A percentile compares a stretch with the other conserved stretches of the same genome.
phyloP scores from a whole-genome alignment of 2,329 filamentous ascomycete species.

The Penicillium brasilianum region DNA sequence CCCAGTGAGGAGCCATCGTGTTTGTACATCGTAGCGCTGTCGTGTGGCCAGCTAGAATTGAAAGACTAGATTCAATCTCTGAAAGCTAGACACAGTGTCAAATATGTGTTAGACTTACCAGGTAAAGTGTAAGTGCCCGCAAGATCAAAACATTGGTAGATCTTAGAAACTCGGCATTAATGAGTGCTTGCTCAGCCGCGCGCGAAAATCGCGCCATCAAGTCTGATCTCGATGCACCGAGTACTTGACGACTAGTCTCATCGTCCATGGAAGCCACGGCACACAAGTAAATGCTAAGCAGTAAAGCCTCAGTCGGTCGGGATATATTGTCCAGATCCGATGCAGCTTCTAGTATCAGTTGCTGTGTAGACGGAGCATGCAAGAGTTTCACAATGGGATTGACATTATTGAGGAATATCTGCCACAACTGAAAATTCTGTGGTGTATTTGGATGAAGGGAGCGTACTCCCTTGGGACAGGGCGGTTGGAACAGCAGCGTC shows the following conservation, averaged over 20 bases:
- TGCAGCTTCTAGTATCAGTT: not conserved
- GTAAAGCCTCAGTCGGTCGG: not conserved
- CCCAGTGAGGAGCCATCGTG: not conserved
- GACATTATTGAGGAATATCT: constrained; percentile 1
- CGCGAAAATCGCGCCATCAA: not conserved
- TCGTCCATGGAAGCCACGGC: constrained; percentile 1
- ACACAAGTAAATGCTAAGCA: not conserved
- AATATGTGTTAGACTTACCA: not conserved
- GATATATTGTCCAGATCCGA: not conserved
- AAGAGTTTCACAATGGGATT: not conserved
- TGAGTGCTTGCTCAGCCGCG: not conserved
- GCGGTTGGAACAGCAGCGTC: not conserved
- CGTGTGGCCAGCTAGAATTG: not conserved
- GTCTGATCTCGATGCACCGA: not conserved
- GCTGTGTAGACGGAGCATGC: not conserved
- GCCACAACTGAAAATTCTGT: not conserved
- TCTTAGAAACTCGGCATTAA: not conserved
- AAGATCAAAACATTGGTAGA: not conserved
- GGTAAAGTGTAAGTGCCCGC: not conserved
- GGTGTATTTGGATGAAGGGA: not conserved
- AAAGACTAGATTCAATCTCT: not conserved
- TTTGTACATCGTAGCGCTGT: not conserved
- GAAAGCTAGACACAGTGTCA: not conserved
- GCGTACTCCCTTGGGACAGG: not conserved
- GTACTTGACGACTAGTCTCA: not conserved